A percentile compares a stretch with the other conserved stretches of the same genome.
These are phyloP conservation scores for Suaeda aralocaspica DNA, from an alignment of 148 eudicot species.

Conservation along the genomic window DNA sequence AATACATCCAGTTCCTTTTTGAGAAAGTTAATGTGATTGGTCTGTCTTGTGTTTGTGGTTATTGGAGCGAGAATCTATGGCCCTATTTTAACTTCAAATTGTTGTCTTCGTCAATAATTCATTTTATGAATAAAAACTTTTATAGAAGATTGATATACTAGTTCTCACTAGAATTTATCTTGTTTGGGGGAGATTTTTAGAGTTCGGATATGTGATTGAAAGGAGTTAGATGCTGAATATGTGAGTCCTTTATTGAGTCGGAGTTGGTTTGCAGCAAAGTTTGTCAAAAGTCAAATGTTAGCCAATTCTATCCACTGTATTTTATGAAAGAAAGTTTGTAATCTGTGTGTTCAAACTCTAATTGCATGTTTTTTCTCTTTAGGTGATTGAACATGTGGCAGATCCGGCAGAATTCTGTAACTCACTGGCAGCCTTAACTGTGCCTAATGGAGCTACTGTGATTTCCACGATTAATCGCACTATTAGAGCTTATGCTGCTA, in stretches of 20 bases:
- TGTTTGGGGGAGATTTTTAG: not conserved
- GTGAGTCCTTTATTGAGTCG: not conserved
- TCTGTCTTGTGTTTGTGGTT: not conserved
- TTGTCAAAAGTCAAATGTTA: not conserved
- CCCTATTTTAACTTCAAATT: not conserved
- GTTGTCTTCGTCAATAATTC: not conserved
- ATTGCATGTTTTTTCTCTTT: conserved; percentile 5
- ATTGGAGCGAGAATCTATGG: too few relatives aligned
- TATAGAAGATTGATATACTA: not conserved
- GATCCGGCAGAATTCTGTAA: conserved; percentile 90
- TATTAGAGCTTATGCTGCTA: conserved; percentile 81
- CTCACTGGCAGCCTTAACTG: conserved; percentile 70
- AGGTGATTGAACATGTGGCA: conserved; percentile 97
- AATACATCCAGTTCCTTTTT: not conserved
- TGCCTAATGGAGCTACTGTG: conserved; percentile 72
- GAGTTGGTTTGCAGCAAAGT: not conserved
- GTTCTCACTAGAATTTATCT: not conserved
- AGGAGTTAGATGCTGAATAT: not conserved
- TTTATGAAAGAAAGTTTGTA: not conserved
- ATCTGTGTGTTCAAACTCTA: conserved; percentile 2
- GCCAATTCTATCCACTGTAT: not conserved
- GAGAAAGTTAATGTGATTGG: not conserved
- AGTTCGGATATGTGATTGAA: not conserved
- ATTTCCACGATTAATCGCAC: conserved; percentile 89
- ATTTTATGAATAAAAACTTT: not conserved